These are phyloP conservation scores for Dendrocalamus sinicus DNA, from an alignment of 176 grass and related monocot genomes.

Conservation along the genomic window DNA sequence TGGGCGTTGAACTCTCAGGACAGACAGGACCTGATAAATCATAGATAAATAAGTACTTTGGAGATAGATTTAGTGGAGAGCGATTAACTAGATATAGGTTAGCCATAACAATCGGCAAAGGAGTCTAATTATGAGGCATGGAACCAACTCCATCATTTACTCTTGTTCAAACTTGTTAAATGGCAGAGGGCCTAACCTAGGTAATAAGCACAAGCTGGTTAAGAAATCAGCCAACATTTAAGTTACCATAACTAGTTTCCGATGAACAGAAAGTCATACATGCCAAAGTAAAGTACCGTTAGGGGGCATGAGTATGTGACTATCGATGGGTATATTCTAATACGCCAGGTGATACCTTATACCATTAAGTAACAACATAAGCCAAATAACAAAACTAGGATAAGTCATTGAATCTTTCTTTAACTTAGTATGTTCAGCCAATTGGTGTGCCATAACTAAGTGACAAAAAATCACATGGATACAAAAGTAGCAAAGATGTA, in stretches of 20 bases:
- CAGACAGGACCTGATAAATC: slow-evolving; percentile 54
- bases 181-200: slow-evolving; percentile 14
- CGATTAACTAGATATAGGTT: slow-evolving; percentile 15
- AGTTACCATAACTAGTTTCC: slow-evolving; percentile 1
- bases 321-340: slow-evolving; percentile 20
- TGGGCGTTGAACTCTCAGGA: slow-evolving; percentile 65
- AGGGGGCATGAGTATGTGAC: slow-evolving; percentile 23
- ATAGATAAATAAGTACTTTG: slow-evolving; percentile 38
- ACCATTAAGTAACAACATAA: neutral
- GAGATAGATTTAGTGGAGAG: neutral
- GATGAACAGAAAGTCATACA: neutral
- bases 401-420: neutral
- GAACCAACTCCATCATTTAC: slow-evolving; percentile 23
- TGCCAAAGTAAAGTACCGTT: slow-evolving; percentile 19
- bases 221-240: slow-evolving; percentile 16
- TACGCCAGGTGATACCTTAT: neutral
- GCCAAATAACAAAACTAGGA: neutral
- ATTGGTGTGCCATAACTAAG: neutral
- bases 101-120: neutral
- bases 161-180: slow-evolving; percentile 42
- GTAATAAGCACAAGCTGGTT: slow-evolving; percentile 17
- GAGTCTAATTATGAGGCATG: slow-evolving; percentile 30
- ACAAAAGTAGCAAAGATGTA: neutral
- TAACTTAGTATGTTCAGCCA: neutral
- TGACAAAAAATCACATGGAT: neutral